Percentiles rank a stretch among this genome's conserved stretches.
These are phyloP conservation scores for Phytopythium montanum DNA, from an alignment of 352 stramenopile genomes.

Conservation along the genomic window DNA sequence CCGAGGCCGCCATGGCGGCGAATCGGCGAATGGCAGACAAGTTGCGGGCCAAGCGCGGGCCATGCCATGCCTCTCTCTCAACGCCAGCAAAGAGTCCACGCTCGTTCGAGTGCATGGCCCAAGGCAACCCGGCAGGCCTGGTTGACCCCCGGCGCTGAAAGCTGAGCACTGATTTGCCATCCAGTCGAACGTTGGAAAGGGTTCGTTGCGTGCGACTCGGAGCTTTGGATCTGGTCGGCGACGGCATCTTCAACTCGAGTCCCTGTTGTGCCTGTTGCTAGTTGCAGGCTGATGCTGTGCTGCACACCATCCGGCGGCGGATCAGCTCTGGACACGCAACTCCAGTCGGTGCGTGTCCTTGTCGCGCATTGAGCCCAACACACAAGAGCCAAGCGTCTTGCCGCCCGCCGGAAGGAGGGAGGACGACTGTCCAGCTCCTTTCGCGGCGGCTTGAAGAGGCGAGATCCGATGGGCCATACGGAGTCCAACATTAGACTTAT, in stretches of 20 bases:
- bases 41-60: too few species aligned
- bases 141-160: too few species aligned
- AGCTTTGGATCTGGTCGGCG: neutral
- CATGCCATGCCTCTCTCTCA: too few species aligned
- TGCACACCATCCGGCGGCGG: neutral
- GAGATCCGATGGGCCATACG: neutral
- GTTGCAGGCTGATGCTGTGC: neutral
- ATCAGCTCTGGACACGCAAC: neutral
- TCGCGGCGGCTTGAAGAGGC: too few species aligned
- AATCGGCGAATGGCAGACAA: too few species aligned
- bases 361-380: neutral
- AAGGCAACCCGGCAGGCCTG: too few species aligned
- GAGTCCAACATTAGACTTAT: neutral
- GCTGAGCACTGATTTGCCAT: neutral
- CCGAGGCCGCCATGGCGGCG: too few species aligned
- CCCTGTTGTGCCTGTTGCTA: neutral
- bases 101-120: too few species aligned
- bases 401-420: neutral
- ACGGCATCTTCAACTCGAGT: neutral
- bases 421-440: too few species aligned
- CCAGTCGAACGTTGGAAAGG: neutral
- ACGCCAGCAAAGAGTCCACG: too few species aligned
- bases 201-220: slow-evolving; percentile 2
- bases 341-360: neutral
- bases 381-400: neutral